phyloP scores from a whole-genome alignment of 495 filamentous ascomycete species.

The Aspergillus bridgeri region DNA sequence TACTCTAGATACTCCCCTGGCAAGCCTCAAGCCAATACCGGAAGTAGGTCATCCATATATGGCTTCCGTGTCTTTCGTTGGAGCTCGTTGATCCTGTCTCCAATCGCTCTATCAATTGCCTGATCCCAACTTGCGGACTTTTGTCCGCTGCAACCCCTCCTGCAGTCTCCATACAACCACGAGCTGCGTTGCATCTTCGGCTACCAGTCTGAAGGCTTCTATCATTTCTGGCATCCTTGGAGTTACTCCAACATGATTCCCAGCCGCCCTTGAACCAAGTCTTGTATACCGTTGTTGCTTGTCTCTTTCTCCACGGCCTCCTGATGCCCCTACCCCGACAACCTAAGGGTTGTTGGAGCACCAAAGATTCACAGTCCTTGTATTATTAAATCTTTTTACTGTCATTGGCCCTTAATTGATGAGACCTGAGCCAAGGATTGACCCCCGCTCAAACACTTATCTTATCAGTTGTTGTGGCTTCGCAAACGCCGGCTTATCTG shows the following conservation, averaged over 20 bases:
- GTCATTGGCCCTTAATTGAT: constrained; percentile 5
- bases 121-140: neutral
- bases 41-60: neutral
- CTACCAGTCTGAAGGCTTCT: neutral
- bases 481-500: constrained; percentile 6
- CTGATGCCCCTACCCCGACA: constrained; percentile 2
- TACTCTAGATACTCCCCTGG: neutral
- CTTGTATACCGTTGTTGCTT: neutral
- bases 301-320: neutral
- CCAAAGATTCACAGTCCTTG: neutral
- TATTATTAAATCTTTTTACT: too few relatives aligned
- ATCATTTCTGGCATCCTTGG: neutral
- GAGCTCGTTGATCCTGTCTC: neutral
- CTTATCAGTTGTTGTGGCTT: constrained; percentile 10
- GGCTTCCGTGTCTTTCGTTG: neutral
- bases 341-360: constrained; percentile 3
- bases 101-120: neutral
- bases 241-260: neutral
- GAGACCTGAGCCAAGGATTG: neutral
- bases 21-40: neutral
- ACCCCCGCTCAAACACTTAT: constrained; percentile 7
- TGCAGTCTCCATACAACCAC: neutral
- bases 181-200: too few relatives aligned
- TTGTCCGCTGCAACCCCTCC: neutral
- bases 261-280: neutral